Base-by-base conservation (phyloP, 768 basidiomycete genomes). In the Russula dissimulans region DNA sequence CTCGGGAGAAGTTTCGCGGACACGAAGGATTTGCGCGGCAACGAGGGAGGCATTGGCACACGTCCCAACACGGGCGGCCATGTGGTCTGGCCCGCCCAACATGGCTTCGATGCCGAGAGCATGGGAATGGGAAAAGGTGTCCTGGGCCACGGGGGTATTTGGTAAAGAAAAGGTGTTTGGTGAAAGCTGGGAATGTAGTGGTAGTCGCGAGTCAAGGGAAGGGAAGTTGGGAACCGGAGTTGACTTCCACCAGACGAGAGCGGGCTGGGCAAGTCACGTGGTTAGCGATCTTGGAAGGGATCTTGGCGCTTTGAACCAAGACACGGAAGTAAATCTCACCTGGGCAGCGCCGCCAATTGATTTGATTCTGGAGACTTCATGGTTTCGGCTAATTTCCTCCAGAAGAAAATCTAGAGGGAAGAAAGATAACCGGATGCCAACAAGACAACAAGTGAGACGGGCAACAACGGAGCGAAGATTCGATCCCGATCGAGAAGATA, bases 181-280 rank as follows among this genome's bases (percentile, higher is more conserved):
- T 1, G 81, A 78, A 58, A 91, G 85, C 67, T 89, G 89, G 1
- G 80, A 73, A 66, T 87, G 81, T 7, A 91, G 72, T 0, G 86
- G 82, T n/a, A 82, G 71, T 64, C 82, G 80, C 3, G 89, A 82
- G 67, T 90, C 87, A 52, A 91, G 76, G 17, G 83, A 79, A 26
- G 87, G 86, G 55, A 92, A 76, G 8, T 83, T 84, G 14, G 85
- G 83, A 12, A 88, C 79, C 10, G 88, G 80, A 8, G 84, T 86
- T 1, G 87, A 84, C 73, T 89, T 89, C 88, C 89, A 91, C 87
- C 89, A 91, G 43, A 92, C 89, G 18, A 90, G 76, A 3, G 88
- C 87, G 69, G 86, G 84, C 83, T 76, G 45, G 14, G 43, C 34
- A 15, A 2, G 29, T 53, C 61, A 62, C 61, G 56, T 57, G 56